These are phyloP conservation scores for Endocalyx cinctus DNA, from an alignment of 2,329 filamentous ascomycete species.

Conservation along the genomic window DNA sequence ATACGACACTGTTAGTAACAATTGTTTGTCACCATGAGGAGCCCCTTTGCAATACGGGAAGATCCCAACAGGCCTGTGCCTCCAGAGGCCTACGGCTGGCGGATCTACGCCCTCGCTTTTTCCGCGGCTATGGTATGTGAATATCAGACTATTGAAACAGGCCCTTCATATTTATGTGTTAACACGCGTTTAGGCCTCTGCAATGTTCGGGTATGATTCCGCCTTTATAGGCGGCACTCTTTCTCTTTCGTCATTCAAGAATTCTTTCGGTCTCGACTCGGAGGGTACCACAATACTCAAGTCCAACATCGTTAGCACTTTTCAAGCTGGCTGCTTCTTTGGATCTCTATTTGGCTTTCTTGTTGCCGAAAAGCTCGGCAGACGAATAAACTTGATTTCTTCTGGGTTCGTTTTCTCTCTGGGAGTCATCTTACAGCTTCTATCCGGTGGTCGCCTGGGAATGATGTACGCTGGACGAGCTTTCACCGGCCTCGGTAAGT, in stretches of 20 bases:
- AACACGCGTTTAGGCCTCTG: conserved; percentile 1
- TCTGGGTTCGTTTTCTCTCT: conserved; percentile 31
- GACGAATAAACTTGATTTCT: conserved; percentile 34
- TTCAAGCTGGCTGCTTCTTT: conserved; percentile 60
- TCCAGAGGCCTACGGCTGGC: neutral
- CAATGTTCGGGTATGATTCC: conserved; percentile 22
- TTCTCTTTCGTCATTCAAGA: conserved; percentile 50
- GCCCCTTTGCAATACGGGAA: no score
- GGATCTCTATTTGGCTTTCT: conserved; percentile 48
- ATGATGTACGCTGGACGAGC: conserved; percentile 39
- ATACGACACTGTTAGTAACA: no score
- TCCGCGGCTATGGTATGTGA: neutral
- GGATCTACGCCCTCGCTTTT: neutral
- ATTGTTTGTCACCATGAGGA: no score
- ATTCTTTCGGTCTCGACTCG: conserved; percentile 45
- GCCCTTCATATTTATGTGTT: no score
- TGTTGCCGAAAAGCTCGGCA: conserved; percentile 35
- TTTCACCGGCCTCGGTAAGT: conserved; percentile 32
- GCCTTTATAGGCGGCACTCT: conserved; percentile 53
- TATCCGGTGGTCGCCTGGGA: conserved; percentile 16
- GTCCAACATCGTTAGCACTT: conserved; percentile 57
- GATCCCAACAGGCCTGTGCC: no score
- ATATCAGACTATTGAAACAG: no score
- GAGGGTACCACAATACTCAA: conserved; percentile 38
- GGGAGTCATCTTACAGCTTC: conserved; percentile 18